These are phyloP conservation scores for Globisporangium barbulae DNA, from an alignment of 352 stramenopile genomes.

Conservation along the genomic window DNA sequence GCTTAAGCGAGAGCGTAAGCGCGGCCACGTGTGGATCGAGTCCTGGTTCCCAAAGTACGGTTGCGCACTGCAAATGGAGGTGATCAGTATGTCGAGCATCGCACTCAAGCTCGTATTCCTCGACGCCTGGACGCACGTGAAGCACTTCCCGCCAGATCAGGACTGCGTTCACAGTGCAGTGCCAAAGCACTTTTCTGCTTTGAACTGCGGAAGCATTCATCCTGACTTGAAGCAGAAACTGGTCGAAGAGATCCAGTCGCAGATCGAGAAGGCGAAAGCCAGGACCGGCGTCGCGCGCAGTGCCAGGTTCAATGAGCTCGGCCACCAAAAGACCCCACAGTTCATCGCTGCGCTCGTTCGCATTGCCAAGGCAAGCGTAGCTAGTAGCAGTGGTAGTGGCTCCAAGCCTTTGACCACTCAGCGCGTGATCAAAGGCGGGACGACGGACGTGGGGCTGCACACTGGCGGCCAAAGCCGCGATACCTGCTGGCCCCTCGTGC, in stretches of 20 bases:
- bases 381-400: neutral
- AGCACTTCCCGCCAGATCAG: constrained; percentile 28
- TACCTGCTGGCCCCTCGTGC: constrained; percentile 57
- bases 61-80: constrained; percentile 20
- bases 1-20: neutral
- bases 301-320: neutral
- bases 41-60: constrained; percentile 5
- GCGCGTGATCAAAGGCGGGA: constrained; percentile 24
- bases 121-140: constrained; percentile 36
- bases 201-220: constrained; percentile 32
- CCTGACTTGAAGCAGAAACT: constrained; percentile 16
- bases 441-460: constrained; percentile 51
- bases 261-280: constrained; percentile 6
- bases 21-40: neutral
- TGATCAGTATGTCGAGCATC: constrained; percentile 16
- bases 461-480: constrained; percentile 36
- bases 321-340: constrained; percentile 51
- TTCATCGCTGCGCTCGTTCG: constrained; percentile 42
- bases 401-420: neutral
- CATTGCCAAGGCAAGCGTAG: neutral
- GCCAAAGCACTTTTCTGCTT: constrained; percentile 17
- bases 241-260: constrained; percentile 9
- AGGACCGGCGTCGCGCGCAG: neutral
- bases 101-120: constrained; percentile 39
- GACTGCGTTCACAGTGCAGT: constrained; percentile 37